A percentile compares a stretch with the other conserved stretches of the same genome.
Conservation (phyloP, 139 green algal genomes). For the Chlorella vulgaris region DNA sequence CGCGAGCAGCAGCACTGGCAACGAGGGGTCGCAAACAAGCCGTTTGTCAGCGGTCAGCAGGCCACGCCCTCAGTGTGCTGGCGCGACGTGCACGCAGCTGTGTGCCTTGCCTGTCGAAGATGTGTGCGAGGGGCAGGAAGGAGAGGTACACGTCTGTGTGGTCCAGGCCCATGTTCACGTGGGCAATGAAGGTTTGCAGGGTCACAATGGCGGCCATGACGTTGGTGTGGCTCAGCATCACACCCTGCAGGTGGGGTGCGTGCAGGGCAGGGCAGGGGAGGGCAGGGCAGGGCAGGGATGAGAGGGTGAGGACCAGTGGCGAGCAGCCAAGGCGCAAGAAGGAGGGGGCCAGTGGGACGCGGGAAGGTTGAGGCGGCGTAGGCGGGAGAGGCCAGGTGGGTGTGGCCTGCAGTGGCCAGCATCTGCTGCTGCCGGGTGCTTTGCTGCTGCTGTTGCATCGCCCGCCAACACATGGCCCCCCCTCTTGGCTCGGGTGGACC, state of each 20-base stretch:
- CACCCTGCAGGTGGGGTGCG: slow-evolving; percentile 78
- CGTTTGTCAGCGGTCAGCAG: slow-evolving; percentile 55
- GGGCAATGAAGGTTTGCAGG: slow-evolving; percentile 57
- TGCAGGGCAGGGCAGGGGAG: neutral
- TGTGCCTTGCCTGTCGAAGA: slow-evolving; percentile 75
- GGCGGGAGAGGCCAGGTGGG: too few relatives aligned
- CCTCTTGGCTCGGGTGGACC: too few relatives aligned
- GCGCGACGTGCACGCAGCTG: too few relatives aligned
- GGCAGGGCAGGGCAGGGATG: neutral
- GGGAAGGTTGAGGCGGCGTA: neutral
- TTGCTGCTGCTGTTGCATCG: too few relatives aligned
- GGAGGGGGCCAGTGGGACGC: neutral
- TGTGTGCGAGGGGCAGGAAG: slow-evolving; percentile 91
- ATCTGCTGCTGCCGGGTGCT: neutral
- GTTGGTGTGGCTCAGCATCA: slow-evolving; percentile 77
- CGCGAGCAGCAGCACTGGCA: neutral
- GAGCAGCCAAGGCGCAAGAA: neutral
- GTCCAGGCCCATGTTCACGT: neutral
- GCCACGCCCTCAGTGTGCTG: too few relatives aligned
- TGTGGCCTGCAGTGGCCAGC: too few relatives aligned
- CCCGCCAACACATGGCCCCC: too few relatives aligned
- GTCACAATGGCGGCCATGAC: slow-evolving; percentile 65
- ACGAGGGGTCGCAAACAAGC: slow-evolving; percentile 44
- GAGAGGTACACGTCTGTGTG: slow-evolving; percentile 83
- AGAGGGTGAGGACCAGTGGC: neutral